phyloP scores from a whole-genome alignment of 768 basidiomycete genomes.

The Trametes maxima region DNA sequence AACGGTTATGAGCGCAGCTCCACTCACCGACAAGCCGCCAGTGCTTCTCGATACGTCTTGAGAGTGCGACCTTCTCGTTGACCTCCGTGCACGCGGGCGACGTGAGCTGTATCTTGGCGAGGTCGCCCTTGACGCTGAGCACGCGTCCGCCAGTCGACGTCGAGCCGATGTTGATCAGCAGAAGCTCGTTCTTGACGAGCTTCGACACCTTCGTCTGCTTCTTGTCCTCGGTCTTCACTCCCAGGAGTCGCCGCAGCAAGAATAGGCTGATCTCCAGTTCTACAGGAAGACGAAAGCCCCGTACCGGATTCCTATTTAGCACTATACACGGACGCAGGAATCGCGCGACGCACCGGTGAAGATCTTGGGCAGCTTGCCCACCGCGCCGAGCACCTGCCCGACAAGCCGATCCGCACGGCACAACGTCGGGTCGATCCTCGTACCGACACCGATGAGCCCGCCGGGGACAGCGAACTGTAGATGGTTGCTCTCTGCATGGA shows the following conservation, averaged over 20 bases:
- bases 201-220: slow-evolving; percentile 97
- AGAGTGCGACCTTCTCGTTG: slow-evolving; percentile 96
- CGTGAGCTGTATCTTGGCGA: slow-evolving; percentile 92
- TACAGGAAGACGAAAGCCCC: slow-evolving; percentile 32
- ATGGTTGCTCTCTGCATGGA: slow-evolving; percentile 94
- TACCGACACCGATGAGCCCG: slow-evolving; percentile 97
- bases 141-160: slow-evolving; percentile 97
- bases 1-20: neutral
- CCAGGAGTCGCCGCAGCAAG: slow-evolving; percentile 92
- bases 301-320: neutral
- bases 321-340: neutral
- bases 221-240: slow-evolving; percentile 98
- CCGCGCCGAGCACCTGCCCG: slow-evolving; percentile 93
- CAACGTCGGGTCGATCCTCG: slow-evolving; percentile 92
- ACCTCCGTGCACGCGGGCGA: slow-evolving; percentile 95
- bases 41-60: slow-evolving; percentile 95
- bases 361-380: slow-evolving; percentile 91
- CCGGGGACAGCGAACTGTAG: slow-evolving; percentile 96
- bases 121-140: slow-evolving; percentile 89
- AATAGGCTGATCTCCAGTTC: slow-evolving; percentile 93
- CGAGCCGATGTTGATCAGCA: slow-evolving; percentile 97
- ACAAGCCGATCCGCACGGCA: slow-evolving; percentile 97
- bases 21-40: slow-evolving; percentile 93
- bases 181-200: slow-evolving; percentile 85
- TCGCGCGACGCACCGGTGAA: slow-evolving; percentile 65